Evolutionary conservation across 2,329 filamentous ascomycete species (phyloP), one percentile per base, ranked within the genome.

Genomic region (Colletotrichum sp.): DNA sequence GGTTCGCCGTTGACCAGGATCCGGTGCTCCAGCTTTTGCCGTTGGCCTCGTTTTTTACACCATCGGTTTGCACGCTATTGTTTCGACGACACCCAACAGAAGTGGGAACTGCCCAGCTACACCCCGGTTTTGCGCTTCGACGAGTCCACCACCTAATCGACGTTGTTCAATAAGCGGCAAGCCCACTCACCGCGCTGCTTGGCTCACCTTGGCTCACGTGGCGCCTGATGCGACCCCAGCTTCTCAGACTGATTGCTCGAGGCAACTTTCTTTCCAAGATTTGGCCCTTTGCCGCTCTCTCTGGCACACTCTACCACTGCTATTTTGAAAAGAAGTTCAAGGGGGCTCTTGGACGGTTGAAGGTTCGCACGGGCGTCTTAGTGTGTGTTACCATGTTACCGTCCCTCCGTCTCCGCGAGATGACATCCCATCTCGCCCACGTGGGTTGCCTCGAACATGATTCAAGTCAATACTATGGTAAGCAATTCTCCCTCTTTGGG

Each of bases 171-270:
- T 73, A 56, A 52, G 58, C 70, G 58, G 58, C 56, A 60, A 76
- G 64, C 64, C 58, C 64, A 72, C 64, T 73, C 15, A 70, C 43
- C 21, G 55, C 18, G 48, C 48, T 58, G 70, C 70, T 75, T 75
- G 64, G 73, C 70, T 76, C 73, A 76, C 73, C 70, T 75, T 75
- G 64, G 73, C 70, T 76, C 73, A 76, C 73, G 73, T 76, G 70
- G 73, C 73, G 73, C 64, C 58, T 68, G 24, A 65, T 69, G 48
- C 24, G 24, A 73, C 73, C 70, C 70, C 65, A 24, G 72, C 32
- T 71, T 61, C 61, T 55, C 70, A 36, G 64, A 72, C 26, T 65
- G 56, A 70, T 62, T 70, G 67, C 67, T 56, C 16, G 43, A 24
- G 16, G 26, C 16, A 62, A 32, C 56, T 16, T 10, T 52, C 34